A percentile compares a stretch with the other conserved stretches of the same genome.
Conservation (phyloP, 1,284 basidiomycete species). For the Jaminaea rosea region DNA sequence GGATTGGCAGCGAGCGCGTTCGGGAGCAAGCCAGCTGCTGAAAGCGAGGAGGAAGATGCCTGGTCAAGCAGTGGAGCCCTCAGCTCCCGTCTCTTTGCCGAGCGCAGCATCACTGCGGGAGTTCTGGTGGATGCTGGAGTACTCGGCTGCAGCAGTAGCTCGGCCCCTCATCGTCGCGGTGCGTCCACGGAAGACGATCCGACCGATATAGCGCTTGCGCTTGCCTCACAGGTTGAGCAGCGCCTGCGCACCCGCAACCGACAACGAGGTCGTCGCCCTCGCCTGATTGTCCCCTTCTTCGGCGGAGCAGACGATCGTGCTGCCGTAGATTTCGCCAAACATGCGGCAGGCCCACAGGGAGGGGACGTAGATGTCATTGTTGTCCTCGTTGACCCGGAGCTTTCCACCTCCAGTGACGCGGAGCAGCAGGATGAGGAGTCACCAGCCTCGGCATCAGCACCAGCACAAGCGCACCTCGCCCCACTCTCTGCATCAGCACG, state of each 20-base stretch:
- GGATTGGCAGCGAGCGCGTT: neutral
- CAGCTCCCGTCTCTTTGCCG: neutral
- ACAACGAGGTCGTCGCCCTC: no score
- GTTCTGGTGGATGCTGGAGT: neutral
- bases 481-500: no score
- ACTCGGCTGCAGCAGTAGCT: no score
- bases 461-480: no score
- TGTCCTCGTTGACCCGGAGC: conserved; percentile 8
- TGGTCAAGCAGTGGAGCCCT: neutral
- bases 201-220: no score
- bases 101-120: neutral
- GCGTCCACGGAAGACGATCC: no score
- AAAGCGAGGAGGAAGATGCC: neutral
- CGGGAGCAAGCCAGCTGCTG: neutral
- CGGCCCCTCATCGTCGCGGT: no score
- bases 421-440: neutral
- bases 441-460: neutral
- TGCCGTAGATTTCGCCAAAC: conserved; percentile 16
- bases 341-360: conserved; percentile 9
- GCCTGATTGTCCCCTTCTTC: conserved; percentile 22
- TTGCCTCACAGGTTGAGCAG: no score
- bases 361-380: conserved; percentile 19
- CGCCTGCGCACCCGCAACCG: no score
- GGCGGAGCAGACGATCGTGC: conserved; percentile 25
- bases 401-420: neutral